Conservation (phyloP, 352 stramenopile species). For the Globisporangium spiculum region DNA sequence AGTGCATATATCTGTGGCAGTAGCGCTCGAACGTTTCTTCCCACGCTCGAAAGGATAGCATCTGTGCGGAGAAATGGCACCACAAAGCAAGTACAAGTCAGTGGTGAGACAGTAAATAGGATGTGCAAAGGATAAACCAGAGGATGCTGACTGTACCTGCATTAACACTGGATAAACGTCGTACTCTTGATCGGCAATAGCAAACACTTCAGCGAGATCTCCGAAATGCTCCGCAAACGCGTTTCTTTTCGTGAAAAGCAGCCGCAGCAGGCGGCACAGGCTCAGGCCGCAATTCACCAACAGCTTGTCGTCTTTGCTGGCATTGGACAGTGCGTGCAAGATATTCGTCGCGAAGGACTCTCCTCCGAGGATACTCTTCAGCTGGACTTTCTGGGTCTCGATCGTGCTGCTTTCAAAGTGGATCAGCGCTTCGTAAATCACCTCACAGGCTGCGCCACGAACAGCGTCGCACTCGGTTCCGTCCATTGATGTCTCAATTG, state of each 20-base stretch:
- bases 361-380: constrained; percentile 23
- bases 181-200: constrained; percentile 23
- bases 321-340: constrained; percentile 20
- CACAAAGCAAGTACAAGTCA: not conserved
- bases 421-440: constrained; percentile 31
- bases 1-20: constrained; percentile 25
- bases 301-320: constrained; percentile 33
- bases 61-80: constrained; percentile 19
- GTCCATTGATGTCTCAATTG: constrained; percentile 46
- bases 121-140: not conserved
- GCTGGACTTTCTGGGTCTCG: constrained; percentile 16
- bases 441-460: constrained; percentile 35
- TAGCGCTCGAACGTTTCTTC: constrained; percentile 27
- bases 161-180: constrained; percentile 38
- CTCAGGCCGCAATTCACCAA: constrained; percentile 21
- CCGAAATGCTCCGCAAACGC: constrained; percentile 28
- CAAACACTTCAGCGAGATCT: constrained; percentile 27
- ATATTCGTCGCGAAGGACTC: constrained; percentile 19
- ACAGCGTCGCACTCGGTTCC: constrained; percentile 52
- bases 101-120: not conserved
- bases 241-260: constrained; percentile 24
- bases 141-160: constrained; percentile 25
- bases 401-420: constrained; percentile 14
- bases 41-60: constrained; percentile 42
- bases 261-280: constrained; percentile 32